A percentile compares a stretch with the other conserved stretches of the same genome.
Evolutionary conservation across 2,329 filamentous ascomycete species (phyloP).

Genomic region (Aspergillus pseudoterreus): DNA sequence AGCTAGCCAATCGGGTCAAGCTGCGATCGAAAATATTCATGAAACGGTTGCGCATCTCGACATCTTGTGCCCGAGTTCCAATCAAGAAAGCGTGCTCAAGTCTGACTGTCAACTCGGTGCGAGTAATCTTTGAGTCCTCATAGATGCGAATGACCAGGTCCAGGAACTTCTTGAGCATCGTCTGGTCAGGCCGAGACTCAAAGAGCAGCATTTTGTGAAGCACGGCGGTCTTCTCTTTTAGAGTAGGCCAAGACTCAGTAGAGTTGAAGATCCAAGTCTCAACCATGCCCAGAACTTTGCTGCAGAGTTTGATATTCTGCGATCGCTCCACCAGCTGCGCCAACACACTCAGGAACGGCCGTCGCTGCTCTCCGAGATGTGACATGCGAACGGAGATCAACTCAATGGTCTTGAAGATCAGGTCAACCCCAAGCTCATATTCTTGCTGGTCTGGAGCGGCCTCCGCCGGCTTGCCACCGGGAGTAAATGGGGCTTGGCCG

Average conservation of each 20-base stretch:
- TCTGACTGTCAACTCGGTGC: conserved; percentile 91
- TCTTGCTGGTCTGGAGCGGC: conserved; percentile 66
- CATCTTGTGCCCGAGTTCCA: conserved; percentile 85
- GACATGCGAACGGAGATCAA: conserved; percentile 91
- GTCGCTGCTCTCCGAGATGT: conserved; percentile 79
- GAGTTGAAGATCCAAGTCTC: conserved; percentile 95
- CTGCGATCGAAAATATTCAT: conserved; percentile 95
- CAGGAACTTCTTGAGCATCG: conserved; percentile 86
- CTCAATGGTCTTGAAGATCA: conserved; percentile 95
- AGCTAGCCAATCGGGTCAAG: conserved; percentile 85
- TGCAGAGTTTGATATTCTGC: conserved; percentile 77
- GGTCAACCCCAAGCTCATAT: conserved; percentile 78
- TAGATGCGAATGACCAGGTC: conserved; percentile 97
- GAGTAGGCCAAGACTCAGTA: conserved; percentile 89
- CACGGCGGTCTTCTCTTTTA: conserved; percentile 98
- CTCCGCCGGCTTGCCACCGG: conserved; percentile 39
- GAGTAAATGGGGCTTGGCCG: conserved; percentile 41
- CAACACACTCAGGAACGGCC: conserved; percentile 91
- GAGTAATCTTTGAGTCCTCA: conserved; percentile 91
- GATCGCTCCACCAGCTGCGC: conserved; percentile 96
- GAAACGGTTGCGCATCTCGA: conserved; percentile 95
- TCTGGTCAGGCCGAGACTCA: conserved; percentile 76
- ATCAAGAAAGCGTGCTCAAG: conserved; percentile 98
- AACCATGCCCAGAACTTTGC: conserved; percentile 90
- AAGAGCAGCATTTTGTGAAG: conserved; percentile 99